A percentile compares a stretch with the other conserved stretches of the same genome.
These are phyloP conservation scores for Nitzschia putrida DNA, from an alignment of 108 stramenopile species.

Conservation along the genomic window DNA sequence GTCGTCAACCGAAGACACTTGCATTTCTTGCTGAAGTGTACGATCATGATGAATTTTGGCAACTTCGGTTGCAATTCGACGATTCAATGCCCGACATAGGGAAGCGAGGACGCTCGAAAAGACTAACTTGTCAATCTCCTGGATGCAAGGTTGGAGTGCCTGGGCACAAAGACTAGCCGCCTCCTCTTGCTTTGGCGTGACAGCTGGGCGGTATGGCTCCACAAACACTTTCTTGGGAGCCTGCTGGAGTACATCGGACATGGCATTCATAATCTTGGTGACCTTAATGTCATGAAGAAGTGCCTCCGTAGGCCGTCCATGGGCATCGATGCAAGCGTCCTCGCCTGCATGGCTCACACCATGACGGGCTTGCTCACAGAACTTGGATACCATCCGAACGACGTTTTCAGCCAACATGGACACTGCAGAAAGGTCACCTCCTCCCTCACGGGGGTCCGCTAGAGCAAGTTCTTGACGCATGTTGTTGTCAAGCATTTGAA, in stretches of 20 bases:
- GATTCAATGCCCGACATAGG: conserved; percentile 69
- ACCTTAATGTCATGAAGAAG: conserved; percentile 82
- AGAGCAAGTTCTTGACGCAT: conserved; percentile 80
- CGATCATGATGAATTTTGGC: conserved; percentile 80
- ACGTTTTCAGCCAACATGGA: conserved; percentile 81
- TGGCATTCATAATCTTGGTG: conserved; percentile 55
- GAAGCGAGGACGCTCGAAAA: conserved; percentile 58
- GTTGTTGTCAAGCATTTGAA: conserved; percentile 74
- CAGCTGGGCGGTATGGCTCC: conserved; percentile 82
- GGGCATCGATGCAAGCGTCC: conserved; percentile 47
- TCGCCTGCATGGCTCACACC: conserved; percentile 65
- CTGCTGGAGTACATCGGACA: conserved; percentile 52
- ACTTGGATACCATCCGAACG: conserved; percentile 65
- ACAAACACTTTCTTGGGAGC: conserved; percentile 82
- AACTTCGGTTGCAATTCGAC: conserved; percentile 52
- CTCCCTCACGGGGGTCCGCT: conserved; percentile 83
- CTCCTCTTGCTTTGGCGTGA: conserved; percentile 77
- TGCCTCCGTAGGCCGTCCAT: conserved; percentile 60
- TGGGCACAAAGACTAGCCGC: conserved; percentile 68
- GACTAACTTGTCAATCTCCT: conserved; percentile 77
- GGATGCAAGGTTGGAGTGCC: conserved; percentile 65
- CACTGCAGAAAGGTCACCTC: conserved; percentile 67
- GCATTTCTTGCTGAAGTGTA: conserved; percentile 45
- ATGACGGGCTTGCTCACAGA: conserved; percentile 68
- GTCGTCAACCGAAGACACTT: conserved; percentile 6